Percentiles rank a stretch among this genome's conserved stretches.
phyloP scores from a whole-genome alignment of 2,329 filamentous ascomycete species.

The Beauveria caledonica region DNA sequence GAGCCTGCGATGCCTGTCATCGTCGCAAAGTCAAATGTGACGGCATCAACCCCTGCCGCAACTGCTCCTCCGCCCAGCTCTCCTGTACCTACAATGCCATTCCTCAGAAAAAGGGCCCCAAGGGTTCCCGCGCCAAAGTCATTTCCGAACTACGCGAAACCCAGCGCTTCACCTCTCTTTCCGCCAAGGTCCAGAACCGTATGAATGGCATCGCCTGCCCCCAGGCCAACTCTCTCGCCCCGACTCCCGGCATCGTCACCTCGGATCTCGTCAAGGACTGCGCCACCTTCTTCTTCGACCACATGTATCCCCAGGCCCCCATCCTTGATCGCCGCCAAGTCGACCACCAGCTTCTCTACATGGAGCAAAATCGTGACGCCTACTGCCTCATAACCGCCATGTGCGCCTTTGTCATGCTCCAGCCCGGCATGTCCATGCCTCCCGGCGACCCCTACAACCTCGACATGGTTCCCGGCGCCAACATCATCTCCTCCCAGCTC shows the following conservation, averaged over 20 bases:
- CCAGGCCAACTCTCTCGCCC: slow-evolving; percentile 39
- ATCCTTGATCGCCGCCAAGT: slow-evolving; percentile 51
- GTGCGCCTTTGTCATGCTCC: slow-evolving; percentile 60
- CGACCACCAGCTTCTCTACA: slow-evolving; percentile 49
- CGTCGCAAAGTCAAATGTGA: slow-evolving; percentile 69
- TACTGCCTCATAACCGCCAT: slow-evolving; percentile 59
- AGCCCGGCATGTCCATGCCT: slow-evolving; percentile 58
- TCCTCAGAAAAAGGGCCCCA: slow-evolving; percentile 69
- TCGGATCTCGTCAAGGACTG: slow-evolving; percentile 57
- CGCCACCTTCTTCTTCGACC: slow-evolving; percentile 59
- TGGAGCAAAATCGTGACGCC: slow-evolving; percentile 54
- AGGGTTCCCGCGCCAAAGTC: slow-evolving; percentile 66
- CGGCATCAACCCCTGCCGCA: slow-evolving; percentile 61
- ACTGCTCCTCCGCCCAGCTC: slow-evolving; percentile 59
- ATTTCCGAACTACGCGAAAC: slow-evolving; percentile 65
- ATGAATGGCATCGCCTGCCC: slow-evolving; percentile 46
- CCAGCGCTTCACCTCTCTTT: slow-evolving; percentile 57
- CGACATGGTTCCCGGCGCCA: slow-evolving; percentile 49
- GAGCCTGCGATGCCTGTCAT: slow-evolving; percentile 67
- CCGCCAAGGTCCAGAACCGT: slow-evolving; percentile 52
- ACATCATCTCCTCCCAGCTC: slow-evolving; percentile 55
- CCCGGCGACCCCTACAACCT: slow-evolving; percentile 46
- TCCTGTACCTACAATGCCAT: slow-evolving; percentile 68
- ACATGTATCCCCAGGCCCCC: slow-evolving; percentile 57
- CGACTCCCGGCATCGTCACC: slow-evolving; percentile 53